Conservation (phyloP, 441 rosid genomes). For the Theobroma grandiflorum region DNA sequence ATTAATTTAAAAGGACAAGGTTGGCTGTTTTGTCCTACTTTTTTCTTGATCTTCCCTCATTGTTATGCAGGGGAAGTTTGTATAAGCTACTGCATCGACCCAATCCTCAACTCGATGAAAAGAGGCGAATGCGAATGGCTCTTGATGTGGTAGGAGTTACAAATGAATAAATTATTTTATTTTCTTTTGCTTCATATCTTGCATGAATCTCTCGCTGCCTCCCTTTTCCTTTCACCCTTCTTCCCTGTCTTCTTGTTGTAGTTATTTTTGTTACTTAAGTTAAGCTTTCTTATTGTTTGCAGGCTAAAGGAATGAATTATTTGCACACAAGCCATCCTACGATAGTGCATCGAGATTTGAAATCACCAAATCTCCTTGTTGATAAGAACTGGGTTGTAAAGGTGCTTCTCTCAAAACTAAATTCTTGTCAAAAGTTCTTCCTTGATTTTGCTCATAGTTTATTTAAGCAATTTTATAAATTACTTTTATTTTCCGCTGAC, state of each 20-base stretch:
- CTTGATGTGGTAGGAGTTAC: constrained; percentile 82
- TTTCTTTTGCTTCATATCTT: constrained; percentile 14
- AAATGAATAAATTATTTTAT: constrained; percentile 5
- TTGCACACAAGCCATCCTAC: constrained; percentile 97
- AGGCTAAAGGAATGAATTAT: constrained; percentile 99
- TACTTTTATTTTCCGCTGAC: constrained; percentile 24
- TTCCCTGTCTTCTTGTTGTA: not conserved
- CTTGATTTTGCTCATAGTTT: not conserved
- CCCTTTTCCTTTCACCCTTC: constrained; percentile 15
- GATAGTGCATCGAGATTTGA: constrained; percentile 95
- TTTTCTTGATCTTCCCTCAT: constrained; percentile 10
- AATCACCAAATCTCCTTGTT: constrained; percentile 97
- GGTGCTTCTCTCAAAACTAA: constrained; percentile 49
- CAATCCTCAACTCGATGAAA: constrained; percentile 76
- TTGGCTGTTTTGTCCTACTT: constrained; percentile 16
- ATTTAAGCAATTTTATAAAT: constrained; percentile 1
- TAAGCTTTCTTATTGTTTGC: constrained; percentile 31
- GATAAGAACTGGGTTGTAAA: constrained; percentile 98
- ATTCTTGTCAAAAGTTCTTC: not conserved
- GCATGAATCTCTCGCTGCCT: not conserved
- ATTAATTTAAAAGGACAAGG: not conserved
- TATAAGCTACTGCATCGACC: constrained; percentile 91
- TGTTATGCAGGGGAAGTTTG: constrained; percentile 86
- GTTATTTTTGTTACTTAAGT: not conserved
- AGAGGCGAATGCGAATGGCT: constrained; percentile 95